Evolutionary conservation across 257 asterid genomes (phyloP).

Genomic region (Solanum microdontum): DNA sequence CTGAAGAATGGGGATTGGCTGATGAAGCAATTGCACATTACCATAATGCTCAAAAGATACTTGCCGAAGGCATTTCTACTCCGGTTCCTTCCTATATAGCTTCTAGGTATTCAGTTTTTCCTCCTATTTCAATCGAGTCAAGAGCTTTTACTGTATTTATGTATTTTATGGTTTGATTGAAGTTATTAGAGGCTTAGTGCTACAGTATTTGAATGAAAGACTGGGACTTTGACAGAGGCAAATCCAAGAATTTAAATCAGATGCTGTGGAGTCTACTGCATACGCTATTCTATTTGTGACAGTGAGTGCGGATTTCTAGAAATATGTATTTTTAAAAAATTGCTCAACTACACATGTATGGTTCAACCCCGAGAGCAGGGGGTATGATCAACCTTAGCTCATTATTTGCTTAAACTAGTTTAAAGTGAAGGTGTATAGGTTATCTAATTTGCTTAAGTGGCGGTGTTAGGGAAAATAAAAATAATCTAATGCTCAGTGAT

Average conservation of each 20-base stretch:
- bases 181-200: neutral
- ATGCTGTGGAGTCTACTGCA: neutral
- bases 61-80: constrained; percentile 63
- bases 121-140: neutral
- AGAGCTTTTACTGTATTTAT: neutral
- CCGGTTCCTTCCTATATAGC: constrained; percentile 89
- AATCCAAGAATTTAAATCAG: neutral
- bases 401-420: neutral
- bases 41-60: constrained; percentile 58
- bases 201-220: neutral
- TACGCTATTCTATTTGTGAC: neutral
- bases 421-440: neutral
- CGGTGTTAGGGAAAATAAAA: neutral
- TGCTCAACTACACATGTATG: no score
- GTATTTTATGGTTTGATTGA: neutral
- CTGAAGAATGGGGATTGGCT: constrained; percentile 92
- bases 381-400: neutral
- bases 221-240: neutral
- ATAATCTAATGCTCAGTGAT: neutral
- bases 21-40: constrained; percentile 62
- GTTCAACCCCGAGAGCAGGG: neutral
- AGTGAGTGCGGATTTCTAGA: neutral
- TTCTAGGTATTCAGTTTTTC: constrained; percentile 39
- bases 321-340: neutral
- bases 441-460: neutral